A percentile compares a stretch with the other conserved stretches of the same genome.
phyloP scores from a whole-genome alignment of 768 basidiomycete species.

The Agaricus blazei region DNA sequence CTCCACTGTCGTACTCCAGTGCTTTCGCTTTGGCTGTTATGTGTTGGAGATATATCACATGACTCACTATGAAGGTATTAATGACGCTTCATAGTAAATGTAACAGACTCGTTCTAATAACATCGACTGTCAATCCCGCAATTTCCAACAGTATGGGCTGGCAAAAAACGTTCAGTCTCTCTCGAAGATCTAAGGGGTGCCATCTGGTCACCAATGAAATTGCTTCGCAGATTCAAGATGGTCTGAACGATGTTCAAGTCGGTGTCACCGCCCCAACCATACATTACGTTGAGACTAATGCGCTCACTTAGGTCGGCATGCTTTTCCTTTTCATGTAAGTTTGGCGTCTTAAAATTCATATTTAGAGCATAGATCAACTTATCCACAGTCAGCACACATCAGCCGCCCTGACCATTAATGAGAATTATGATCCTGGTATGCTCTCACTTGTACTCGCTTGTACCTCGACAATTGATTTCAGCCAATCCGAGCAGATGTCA shows the following conservation, averaged over 20 bases:
- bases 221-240: conserved; percentile 56
- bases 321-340: conserved; percentile 83
- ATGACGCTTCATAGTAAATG: no score
- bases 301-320: conserved; percentile 66
- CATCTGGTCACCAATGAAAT: conserved; percentile 84
- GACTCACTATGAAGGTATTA: no score
- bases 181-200: conserved; percentile 55
- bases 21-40: no score
- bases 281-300: background rate
- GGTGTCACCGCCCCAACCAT: conserved; percentile 9
- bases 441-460: background rate
- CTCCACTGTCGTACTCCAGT: no score
- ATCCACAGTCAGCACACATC: conserved; percentile 55
- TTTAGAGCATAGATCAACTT: background rate
- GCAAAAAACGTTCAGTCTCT: conserved; percentile 79
- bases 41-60: no score
- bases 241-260: conserved; percentile 64
- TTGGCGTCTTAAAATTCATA: background rate
- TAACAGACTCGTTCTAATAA: no score
- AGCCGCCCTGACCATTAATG: conserved; percentile 78
- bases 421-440: conserved; percentile 80
- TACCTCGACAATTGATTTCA: conserved; percentile 24
- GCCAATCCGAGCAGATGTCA: conserved; percentile 21
- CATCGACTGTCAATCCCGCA: no score
- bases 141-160: conserved; percentile 62